These are phyloP conservation scores for Metrosideros polymorpha DNA, from an alignment of 441 rosid genomes.

Conservation along the genomic window DNA sequence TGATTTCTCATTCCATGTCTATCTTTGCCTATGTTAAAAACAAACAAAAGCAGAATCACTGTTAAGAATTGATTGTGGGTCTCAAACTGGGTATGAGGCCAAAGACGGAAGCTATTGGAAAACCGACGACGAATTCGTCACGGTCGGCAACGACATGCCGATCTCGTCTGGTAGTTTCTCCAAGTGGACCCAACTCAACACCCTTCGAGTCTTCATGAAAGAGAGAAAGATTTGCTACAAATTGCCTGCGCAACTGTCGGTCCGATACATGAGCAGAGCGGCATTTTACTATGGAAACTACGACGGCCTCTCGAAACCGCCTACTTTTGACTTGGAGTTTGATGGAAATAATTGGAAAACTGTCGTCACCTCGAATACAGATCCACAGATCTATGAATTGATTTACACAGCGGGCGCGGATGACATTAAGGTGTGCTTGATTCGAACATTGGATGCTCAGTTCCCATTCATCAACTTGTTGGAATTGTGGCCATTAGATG, in stretches of 20 bases:
- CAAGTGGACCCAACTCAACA: not conserved
- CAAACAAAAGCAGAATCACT: not conserved
- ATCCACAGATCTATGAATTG: constrained; percentile 2
- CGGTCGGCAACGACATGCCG: not conserved
- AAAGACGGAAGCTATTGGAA: not conserved
- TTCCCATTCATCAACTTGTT: constrained; percentile 19
- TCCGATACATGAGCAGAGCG: constrained; percentile 5
- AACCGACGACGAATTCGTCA: not conserved
- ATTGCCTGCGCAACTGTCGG: not conserved
- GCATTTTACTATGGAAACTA: constrained; percentile 20
- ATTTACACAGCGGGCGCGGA: not conserved
- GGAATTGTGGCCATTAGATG: not conserved
- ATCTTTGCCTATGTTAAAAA: not conserved
- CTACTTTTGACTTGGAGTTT: constrained; percentile 10
- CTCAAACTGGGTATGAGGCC: not conserved
- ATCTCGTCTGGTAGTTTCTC: not conserved
- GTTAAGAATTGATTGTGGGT: not conserved
- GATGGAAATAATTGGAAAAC: constrained; percentile 10
- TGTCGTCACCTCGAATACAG: constrained; percentile 2
- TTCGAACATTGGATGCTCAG: not conserved
- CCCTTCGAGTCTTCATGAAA: not conserved
- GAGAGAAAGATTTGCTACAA: constrained; percentile 6
- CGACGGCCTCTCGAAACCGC: constrained; percentile 10
- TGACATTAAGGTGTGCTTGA: constrained; percentile 2
- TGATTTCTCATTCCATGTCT: not conserved